Base-by-base conservation (phyloP, 1,139 yeast genomes). In the Debaryomycetaceae sp. region DNA sequence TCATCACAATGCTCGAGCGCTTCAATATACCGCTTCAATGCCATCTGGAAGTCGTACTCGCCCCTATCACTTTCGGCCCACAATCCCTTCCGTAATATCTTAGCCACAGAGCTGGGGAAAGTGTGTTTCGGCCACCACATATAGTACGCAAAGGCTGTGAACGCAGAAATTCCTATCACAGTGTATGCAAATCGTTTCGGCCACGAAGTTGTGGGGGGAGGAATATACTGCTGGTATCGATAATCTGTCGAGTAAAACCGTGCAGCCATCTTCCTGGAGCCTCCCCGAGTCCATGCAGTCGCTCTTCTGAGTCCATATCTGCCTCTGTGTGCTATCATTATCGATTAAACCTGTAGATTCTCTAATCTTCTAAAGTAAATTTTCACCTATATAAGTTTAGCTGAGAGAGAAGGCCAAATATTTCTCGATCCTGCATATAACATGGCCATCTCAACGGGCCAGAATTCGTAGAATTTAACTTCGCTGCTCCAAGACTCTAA, bases 1-100 rank as follows among this genome's bases (percentile, higher is more conserved):
- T 62, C 63, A 16, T 69, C 59, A 42, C 76, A 70, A 42, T 72
- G 61, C 18, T 67, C 60, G 31, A 79, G 57, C 1, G 83, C 83
- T 17, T 76, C 81, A 22, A 83, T 70, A 57, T 89, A 89, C 53
- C 75, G 71, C 46, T 78, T 75, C 45, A 88, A 65, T 0, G 97
- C 96, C 43, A 79, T 67, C 44, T 76, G 72, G 56, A 75, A 81
- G 50, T 78, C 80, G 41, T 79, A 73, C 36, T 78, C 83, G 16
- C 85, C 87, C 39, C 75, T 77, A 33, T 83, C 86, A 39, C 85
- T 75, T 59, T 91, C 97, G 2, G 94, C 92, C 85, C 92, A 81
- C 6, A 91, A 65, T 0, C 87, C 97, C 52, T 81, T 78, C 34
- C 95, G 70, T 48, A 89, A 66, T 30, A 77, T 70, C 37, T 69